Evolutionary conservation across 1,284 basidiomycete genomes (phyloP).

Genomic region (Tilletia indica): DNA sequence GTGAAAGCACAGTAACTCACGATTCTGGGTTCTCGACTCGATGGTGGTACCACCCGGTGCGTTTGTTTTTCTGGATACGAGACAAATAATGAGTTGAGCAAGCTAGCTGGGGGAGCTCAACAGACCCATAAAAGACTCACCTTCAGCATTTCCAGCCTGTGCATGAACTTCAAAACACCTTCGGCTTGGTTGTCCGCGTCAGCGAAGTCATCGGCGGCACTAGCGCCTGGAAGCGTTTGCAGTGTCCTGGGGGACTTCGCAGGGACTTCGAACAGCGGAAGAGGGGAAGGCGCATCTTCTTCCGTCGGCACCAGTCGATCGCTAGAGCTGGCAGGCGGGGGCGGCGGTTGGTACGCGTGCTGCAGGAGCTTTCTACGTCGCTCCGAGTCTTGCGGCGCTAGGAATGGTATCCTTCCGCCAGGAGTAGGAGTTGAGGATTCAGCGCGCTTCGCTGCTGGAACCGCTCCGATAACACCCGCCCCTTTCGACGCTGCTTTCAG

Average conservation of each 20-base stretch:
- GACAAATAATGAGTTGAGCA: neutral
- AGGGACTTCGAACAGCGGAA: conserved; percentile 32
- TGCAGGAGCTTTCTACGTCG: neutral
- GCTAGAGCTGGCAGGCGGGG: conserved; percentile 38
- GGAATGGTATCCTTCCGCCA: neutral
- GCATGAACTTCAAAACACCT: conserved; percentile 49
- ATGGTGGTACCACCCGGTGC: conserved; percentile 54
- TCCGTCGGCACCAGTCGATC: conserved; percentile 36
- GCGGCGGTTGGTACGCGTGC: conserved; percentile 36
- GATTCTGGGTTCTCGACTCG: conserved; percentile 60
- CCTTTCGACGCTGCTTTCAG: neutral
- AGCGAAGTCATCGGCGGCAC: conserved; percentile 31
- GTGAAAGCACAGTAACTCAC: conserved; percentile 9
- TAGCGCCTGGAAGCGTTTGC: neutral
- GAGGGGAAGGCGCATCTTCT: conserved; percentile 30
- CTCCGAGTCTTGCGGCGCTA: neutral
- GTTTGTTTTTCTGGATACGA: conserved; percentile 28
- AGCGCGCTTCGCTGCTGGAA: no score
- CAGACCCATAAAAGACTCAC: conserved; percentile 10
- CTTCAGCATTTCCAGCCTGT: conserved; percentile 49
- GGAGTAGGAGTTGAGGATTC: neutral
- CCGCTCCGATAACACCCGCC: neutral
- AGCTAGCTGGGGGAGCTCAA: neutral
- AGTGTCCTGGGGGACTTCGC: neutral
- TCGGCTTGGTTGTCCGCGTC: conserved; percentile 33